Base-by-base conservation (phyloP, 2,329 filamentous ascomycete genomes). In the Pestalotiopsis sp. region DNA sequence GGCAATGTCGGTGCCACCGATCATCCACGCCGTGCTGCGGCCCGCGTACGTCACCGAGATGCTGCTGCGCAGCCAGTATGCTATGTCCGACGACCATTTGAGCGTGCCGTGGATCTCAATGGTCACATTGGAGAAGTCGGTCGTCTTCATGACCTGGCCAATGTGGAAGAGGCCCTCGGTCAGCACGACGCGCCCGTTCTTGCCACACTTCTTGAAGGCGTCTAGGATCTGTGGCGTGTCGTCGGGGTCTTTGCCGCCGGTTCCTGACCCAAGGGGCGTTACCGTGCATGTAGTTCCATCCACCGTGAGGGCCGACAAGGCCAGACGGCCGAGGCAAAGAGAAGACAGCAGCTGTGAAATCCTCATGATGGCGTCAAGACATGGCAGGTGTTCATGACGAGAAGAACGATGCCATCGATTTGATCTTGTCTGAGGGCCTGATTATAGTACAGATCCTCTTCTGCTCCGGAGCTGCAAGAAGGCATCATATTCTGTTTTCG, bases 161-260 rank as follows among this genome's bases (percentile, higher is more conserved):
- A 87, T 80, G 72, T 86, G 77, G 77, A 85, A 87, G 2, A 81
- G 81, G 1, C 79, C 81, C 66, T 84, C 83, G 36, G 80, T 77
- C 73, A 89, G 85, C 52, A 87, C 79, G 68, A 89, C 80, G 63
- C 78, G 84, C 56, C 85, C 85, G 65, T 86, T 81, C 58, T 80
- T 78, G 2, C 85, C 77, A 72, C 86, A 88, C 36, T 82, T 74
- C 31, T 79, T 73, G 75, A 88, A 87, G 0, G 86, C 86, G 3
- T 81, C 70, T 0, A 86, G 71, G 62, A 88, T 87, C 52, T 86
- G 83, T 7, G 85, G 84, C 27, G 84, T 82, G 74, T 88, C 86
- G 72, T 87, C 85, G 31, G 75, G 73, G 27, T 74, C 74, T 39
- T 62, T 62, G 59, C 59, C 59, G 31, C 67, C 70, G 39, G 68